phyloP scores from a whole-genome alignment of 75 land plant species.

The Selaginella tamariscina region DNA sequence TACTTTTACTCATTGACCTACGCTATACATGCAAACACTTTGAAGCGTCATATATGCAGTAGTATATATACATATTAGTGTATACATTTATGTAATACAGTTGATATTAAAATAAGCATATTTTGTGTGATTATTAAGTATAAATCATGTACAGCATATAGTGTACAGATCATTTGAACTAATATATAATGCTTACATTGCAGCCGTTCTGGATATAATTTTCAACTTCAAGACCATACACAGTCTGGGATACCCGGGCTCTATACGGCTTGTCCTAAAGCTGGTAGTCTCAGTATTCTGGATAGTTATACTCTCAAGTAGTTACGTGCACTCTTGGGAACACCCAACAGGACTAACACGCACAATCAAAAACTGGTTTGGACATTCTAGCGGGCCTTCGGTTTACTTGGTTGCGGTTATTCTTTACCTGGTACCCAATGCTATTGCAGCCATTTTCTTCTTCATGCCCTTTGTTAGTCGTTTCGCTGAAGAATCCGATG shows the following conservation, averaged over 20 bases:
- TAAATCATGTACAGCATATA: too few relatives aligned
- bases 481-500: not conserved
- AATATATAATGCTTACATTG: too few relatives aligned
- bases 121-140: too few relatives aligned
- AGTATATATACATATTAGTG: too few relatives aligned
- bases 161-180: too few relatives aligned
- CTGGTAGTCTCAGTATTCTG: not conserved
- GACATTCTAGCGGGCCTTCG: slow-evolving; percentile 4
- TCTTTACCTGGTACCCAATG: slow-evolving; percentile 1
- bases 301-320: slow-evolving; percentile 5
- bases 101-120: too few relatives aligned
- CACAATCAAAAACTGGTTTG: slow-evolving; percentile 8
- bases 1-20: too few relatives aligned
- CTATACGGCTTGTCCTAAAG: not conserved
- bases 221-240: not conserved
- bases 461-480: not conserved
- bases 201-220: not conserved
- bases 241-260: not conserved
- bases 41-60: too few relatives aligned
- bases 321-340: slow-evolving; percentile 1
- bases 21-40: not conserved
- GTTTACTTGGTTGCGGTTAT: not conserved
- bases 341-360: slow-evolving; percentile 11
- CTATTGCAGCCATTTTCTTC: not conserved
- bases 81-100: too few relatives aligned